Evolutionary conservation across 2,329 filamentous ascomycete species (phyloP).

Genomic region (Chaetomium strumarium): DNA sequence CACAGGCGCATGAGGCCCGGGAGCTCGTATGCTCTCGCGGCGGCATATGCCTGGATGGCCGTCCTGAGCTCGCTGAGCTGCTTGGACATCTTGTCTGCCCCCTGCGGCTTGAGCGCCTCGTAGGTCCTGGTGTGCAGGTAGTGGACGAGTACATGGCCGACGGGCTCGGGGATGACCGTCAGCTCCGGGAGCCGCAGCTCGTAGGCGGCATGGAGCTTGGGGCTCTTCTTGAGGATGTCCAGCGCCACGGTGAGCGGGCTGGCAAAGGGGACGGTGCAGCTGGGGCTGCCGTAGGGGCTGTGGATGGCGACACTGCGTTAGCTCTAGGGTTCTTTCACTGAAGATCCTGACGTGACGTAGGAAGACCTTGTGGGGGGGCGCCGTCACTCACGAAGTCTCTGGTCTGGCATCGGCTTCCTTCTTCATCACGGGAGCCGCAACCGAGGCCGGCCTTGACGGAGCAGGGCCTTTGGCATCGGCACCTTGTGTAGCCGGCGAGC

Average conservation of each 20-base stretch:
- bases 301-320: constrained; percentile 5
- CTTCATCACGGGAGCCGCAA: constrained; percentile 7
- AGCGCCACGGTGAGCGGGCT: constrained; percentile 23
- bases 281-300: constrained; percentile 24
- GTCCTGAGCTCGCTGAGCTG: constrained; percentile 25
- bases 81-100: constrained; percentile 16
- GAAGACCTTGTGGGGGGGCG: background rate
- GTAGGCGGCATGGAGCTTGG: constrained; percentile 24
- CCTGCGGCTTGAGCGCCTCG: constrained; percentile 23
- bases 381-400: constrained; percentile 21
- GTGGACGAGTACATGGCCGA: constrained; percentile 25
- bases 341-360: background rate
- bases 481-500: constrained; percentile 5
- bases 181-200: constrained; percentile 23
- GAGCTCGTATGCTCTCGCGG: constrained; percentile 23
- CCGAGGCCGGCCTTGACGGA: constrained; percentile 2
- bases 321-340: background rate
- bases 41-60: constrained; percentile 23
- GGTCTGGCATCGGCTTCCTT: constrained; percentile 20
- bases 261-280: constrained; percentile 24
- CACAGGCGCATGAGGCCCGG: constrained; percentile 24
- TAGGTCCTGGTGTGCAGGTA: constrained; percentile 26
- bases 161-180: constrained; percentile 19
- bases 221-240: constrained; percentile 24
- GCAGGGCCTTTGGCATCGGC: constrained; percentile 10